These are phyloP conservation scores for Allium cepa DNA, from an alignment of 106 monocot species.

Conservation along the genomic window DNA sequence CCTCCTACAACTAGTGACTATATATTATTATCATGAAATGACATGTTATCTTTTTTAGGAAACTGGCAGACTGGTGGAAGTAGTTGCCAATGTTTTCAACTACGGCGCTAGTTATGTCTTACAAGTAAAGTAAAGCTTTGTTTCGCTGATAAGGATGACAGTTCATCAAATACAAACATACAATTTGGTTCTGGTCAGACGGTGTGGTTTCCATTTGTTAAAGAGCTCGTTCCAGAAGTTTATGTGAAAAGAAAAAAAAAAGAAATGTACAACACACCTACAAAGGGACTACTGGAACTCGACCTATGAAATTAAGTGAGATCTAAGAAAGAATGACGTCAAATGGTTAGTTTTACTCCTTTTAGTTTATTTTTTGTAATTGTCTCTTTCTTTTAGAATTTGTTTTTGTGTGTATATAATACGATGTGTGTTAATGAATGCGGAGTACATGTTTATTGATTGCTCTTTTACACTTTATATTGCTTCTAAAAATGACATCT, in stretches of 20 bases:
- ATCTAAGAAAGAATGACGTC: conserved; percentile 81
- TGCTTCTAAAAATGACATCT: too few relatives aligned
- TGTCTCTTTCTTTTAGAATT: too few relatives aligned
- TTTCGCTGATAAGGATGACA: conserved; percentile 10
- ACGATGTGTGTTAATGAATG: too few relatives aligned
- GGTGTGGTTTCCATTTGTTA: conserved; percentile 93
- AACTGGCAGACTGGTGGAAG: conserved; percentile 54
- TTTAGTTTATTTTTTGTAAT: not conserved
- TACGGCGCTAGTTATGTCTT: conserved; percentile 71
- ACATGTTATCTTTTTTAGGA: conserved; percentile 33
- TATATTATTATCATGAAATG: not conserved
- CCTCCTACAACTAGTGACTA: too few relatives aligned
- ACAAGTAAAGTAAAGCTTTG: conserved; percentile 51
- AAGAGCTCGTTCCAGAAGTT: conserved; percentile 89
- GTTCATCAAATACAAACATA: conserved; percentile 2
- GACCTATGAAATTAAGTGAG: conserved; percentile 51
- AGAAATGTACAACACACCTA: conserved; percentile 83
- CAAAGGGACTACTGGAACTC: conserved; percentile 90
- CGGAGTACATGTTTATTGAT: too few relatives aligned
- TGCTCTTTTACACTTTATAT: too few relatives aligned
- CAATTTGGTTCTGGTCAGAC: conserved; percentile 18
- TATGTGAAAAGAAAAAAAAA: conserved; percentile 68
- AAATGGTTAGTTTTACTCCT: conserved; percentile 45
- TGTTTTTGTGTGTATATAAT: too few relatives aligned
- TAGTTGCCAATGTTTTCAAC: conserved; percentile 62